Percentiles rank a stretch among this genome's conserved stretches.
phyloP scores from a whole-genome alignment of 495 filamentous ascomycete genomes.

The Xylaria flabelliformis region DNA sequence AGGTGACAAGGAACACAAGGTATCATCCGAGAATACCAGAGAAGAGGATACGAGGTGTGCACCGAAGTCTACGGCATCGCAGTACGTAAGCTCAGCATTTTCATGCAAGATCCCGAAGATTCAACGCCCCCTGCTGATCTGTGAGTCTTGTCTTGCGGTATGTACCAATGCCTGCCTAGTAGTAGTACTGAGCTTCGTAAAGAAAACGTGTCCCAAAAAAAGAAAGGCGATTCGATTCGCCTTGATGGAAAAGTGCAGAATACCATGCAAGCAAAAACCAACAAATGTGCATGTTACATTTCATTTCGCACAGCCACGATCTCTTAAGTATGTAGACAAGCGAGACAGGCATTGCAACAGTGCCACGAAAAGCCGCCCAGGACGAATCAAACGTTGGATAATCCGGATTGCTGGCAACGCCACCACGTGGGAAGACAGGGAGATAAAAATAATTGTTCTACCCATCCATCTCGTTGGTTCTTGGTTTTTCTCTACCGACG shows the following conservation, averaged over 20 bases:
- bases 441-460: neutral
- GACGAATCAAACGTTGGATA: neutral
- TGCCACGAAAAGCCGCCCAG: neutral
- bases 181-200: neutral
- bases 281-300: conserved; percentile 21
- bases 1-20: neutral
- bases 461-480: neutral
- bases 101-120: neutral
- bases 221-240: neutral
- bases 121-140: conserved; percentile 10
- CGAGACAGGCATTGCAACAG: neutral
- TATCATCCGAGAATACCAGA: neutral
- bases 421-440: conserved; percentile 27
- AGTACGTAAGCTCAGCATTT: conserved; percentile 15
- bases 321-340: neutral
- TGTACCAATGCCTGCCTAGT: neutral
- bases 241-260: conserved; percentile 12
- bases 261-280: conserved; percentile 7
- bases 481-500: neutral
- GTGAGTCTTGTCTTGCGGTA: neutral
- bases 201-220: neutral
- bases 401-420: conserved; percentile 5
- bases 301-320: conserved; percentile 18
- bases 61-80: neutral
- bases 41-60: neutral